phyloP scores from a whole-genome alignment of 352 stramenopile genomes.

The Phytophthora lateralis region DNA sequence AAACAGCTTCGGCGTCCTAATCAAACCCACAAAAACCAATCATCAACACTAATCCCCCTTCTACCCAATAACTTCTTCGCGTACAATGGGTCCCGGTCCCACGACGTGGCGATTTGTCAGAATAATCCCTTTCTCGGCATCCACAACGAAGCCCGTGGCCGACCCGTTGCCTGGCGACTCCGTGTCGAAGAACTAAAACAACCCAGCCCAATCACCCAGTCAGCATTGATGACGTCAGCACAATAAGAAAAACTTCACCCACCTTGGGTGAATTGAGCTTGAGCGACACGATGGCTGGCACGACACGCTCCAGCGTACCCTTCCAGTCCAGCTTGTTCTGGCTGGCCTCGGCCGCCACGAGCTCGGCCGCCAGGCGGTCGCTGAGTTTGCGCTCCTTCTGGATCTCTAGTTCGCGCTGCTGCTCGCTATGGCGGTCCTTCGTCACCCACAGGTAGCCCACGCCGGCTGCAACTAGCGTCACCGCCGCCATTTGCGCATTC shows the following conservation, averaged over 20 bases:
- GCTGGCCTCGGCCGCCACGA: conserved; percentile 69
- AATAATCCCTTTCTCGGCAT: conserved; percentile 91
- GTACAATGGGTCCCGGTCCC: conserved; percentile 81
- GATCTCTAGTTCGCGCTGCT: conserved; percentile 75
- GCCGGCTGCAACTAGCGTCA: conserved; percentile 38
- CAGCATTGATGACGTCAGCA: conserved; percentile 7
- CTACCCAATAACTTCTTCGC: conserved; percentile 5
- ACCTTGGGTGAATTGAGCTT: conserved; percentile 91
- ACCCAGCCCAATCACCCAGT: conserved; percentile 13
- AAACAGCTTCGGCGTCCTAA: conserved; percentile 89
- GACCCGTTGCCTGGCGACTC: conserved; percentile 88
- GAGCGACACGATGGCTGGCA: conserved; percentile 87
- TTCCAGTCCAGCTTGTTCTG: conserved; percentile 84
- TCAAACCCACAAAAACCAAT: conserved; percentile 1
- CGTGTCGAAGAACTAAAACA: conserved; percentile 88
- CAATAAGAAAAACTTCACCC: neutral
- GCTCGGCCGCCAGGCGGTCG: conserved; percentile 62
- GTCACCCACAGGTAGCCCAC: conserved; percentile 60
- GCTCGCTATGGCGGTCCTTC: conserved; percentile 44
- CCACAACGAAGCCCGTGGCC: conserved; percentile 93
- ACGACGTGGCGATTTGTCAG: conserved; percentile 94
- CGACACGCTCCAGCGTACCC: conserved; percentile 80
- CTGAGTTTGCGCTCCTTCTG: conserved; percentile 65
- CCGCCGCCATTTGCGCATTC: conserved; percentile 32
- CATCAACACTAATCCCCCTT: neutral